Percentiles rank a stretch among this genome's conserved stretches.
Evolutionary conservation across 768 basidiomycete species (phyloP).

Genomic region (Boletellus emodensis): DNA sequence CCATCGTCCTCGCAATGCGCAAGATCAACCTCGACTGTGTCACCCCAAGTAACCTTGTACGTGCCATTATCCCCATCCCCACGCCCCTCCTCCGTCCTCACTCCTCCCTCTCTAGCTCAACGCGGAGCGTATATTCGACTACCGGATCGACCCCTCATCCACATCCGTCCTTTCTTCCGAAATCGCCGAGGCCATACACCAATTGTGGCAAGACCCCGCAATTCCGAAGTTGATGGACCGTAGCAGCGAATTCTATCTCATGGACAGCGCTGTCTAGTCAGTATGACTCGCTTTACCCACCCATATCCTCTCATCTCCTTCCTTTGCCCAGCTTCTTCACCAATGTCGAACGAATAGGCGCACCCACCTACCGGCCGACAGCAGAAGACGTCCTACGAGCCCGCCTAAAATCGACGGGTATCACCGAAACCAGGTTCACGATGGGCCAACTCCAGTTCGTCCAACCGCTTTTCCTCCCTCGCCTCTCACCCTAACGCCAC

Average conservation of each 20-base stretch:
- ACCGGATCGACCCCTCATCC: constrained; percentile 41
- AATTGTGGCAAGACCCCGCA: constrained; percentile 69
- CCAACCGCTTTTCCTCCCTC: accelerated
- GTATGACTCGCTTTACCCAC: constrained; percentile 25
- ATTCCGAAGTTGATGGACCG: constrained; percentile 51
- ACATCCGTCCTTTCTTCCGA: constrained; percentile 53
- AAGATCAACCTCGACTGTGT: constrained; percentile 80
- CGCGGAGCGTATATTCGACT: constrained; percentile 63
- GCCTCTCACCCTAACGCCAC: neutral
- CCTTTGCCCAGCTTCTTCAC: constrained; percentile 66
- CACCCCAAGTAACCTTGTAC: constrained; percentile 57
- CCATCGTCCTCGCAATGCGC: constrained; percentile 79
- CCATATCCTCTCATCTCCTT: neutral
- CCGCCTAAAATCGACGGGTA: constrained; percentile 86
- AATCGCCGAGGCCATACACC: constrained; percentile 62
- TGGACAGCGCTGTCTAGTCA: constrained; percentile 92
- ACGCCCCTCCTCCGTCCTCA: neutral
- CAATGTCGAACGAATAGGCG: constrained; percentile 79
- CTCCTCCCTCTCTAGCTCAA: constrained; percentile 32
- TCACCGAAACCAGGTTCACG: constrained; percentile 80
- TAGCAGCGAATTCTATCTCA: constrained; percentile 79
- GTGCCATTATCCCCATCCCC: neutral
- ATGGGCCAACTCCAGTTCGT: constrained; percentile 64
- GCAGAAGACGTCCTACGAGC: constrained; percentile 85
- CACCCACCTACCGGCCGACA: constrained; percentile 76